A percentile compares a stretch with the other conserved stretches of the same genome.
Conservation (phyloP, 139 green algal genomes). For the Chara braunii region DNA sequence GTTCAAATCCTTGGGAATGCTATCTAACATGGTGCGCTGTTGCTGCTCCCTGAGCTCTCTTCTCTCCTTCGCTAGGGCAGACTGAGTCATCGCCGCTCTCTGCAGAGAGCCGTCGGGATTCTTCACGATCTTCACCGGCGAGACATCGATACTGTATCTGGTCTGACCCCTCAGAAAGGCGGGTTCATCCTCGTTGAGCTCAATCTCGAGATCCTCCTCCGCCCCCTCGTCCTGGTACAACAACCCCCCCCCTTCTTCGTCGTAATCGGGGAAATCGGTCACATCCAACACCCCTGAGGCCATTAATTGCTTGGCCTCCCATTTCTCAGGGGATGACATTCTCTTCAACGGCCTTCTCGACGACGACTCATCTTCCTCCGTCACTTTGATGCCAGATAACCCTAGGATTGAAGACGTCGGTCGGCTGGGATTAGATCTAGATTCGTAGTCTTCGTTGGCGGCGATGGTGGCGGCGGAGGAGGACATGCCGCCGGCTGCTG, state of each 20-base stretch:
- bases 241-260: conserved; percentile 61
- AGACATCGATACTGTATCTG: conserved; percentile 59
- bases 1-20: conserved; percentile 65
- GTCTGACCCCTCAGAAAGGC: conserved; percentile 78
- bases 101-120: conserved; percentile 95
- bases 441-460: conserved; percentile 26
- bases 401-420: conserved; percentile 52
- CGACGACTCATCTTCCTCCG: conserved; percentile 33
- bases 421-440: conserved; percentile 35
- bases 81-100: conserved; percentile 90
- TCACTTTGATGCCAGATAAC: conserved; percentile 69
- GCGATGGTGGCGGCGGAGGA: too few species aligned
- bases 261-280: conserved; percentile 78
- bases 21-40: conserved; percentile 76
- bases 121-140: conserved; percentile 96
- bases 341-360: conserved; percentile 50
- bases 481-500: background rate
- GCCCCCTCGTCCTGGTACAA: conserved; percentile 51
- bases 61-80: conserved; percentile 88
- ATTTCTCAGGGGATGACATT: conserved; percentile 66
- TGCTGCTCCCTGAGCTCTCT: conserved; percentile 93
- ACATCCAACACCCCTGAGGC: conserved; percentile 73
- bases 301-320: conserved; percentile 73
- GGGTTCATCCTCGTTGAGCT: conserved; percentile 94
- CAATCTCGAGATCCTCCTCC: conserved; percentile 91